A percentile compares a stretch with the other conserved stretches of the same genome.
phyloP scores from a whole-genome alignment of 495 filamentous ascomycete genomes.

The Tuber indicum region DNA sequence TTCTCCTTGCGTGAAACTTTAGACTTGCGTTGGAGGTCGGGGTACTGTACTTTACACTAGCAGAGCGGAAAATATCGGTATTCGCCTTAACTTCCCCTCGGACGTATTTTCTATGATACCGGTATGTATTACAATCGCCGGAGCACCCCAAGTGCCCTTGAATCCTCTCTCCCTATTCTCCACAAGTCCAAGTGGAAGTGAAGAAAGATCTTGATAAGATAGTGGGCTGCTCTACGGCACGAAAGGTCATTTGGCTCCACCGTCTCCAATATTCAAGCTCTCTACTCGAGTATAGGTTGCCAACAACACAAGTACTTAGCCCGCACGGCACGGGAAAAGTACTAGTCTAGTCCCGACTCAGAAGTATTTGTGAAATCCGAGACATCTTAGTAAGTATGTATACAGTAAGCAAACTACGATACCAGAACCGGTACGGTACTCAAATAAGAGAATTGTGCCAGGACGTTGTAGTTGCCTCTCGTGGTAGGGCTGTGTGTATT shows the following conservation, averaged over 20 bases:
- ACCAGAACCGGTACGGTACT: too few species aligned
- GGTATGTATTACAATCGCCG: not conserved
- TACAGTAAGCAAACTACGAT: too few species aligned
- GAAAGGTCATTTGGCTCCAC: not conserved
- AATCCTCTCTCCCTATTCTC: not conserved
- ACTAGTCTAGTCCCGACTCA: too few species aligned
- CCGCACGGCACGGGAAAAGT: not conserved
- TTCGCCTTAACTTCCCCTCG: not conserved
- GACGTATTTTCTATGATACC: not conserved
- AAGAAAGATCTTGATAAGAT: not conserved
- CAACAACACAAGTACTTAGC: not conserved
- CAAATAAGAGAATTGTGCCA: too few species aligned
- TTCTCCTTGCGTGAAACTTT: not conserved
- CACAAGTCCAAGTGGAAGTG: not conserved
- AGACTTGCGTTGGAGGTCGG: not conserved
- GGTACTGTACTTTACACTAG: not conserved
- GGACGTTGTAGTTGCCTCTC: too few species aligned
- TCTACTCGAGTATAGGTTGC: not conserved
- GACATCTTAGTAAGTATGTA: too few species aligned
- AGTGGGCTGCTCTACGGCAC: not conserved
- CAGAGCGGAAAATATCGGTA: not conserved
- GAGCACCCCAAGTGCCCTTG: not conserved
- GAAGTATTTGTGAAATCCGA: too few species aligned
- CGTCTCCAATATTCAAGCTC: not conserved
- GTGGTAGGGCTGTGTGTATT: too few species aligned